These are phyloP conservation scores for Schoenoplectus triqueter DNA, from an alignment of 202 grass and related monocot species.

Conservation along the genomic window DNA sequence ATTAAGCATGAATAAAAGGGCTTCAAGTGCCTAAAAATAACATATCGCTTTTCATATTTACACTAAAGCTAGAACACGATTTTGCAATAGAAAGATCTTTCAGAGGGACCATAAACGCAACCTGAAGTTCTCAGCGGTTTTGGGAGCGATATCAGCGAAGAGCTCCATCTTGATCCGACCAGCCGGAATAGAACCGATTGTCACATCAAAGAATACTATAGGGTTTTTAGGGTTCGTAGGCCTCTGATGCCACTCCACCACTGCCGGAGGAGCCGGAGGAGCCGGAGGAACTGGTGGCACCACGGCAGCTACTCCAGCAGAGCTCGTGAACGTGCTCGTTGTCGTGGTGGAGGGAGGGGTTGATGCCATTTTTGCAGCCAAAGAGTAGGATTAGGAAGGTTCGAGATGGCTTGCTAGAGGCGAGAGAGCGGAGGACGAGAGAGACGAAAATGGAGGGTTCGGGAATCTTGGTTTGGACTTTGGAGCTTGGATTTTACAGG, in stretches of 20 bases:
- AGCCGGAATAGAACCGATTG: conserved; percentile 93
- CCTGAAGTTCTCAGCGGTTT: conserved; percentile 87
- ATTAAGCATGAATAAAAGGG: too few species aligned
- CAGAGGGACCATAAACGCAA: too few species aligned
- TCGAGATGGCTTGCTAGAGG: background rate
- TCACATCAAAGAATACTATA: conserved; percentile 96
- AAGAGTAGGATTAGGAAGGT: background rate
- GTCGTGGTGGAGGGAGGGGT: conserved; percentile 2
- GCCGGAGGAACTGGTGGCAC: background rate
- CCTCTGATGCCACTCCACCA: conserved; percentile 92
- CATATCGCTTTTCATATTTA: too few species aligned
- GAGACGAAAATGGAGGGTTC: background rate
- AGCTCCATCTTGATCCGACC: conserved; percentile 99
- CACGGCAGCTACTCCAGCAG: too few species aligned
- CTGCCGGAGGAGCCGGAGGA: conserved; percentile 44
- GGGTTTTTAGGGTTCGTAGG: conserved; percentile 92
- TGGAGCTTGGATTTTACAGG: too few species aligned
- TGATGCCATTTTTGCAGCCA: conserved; percentile 16
- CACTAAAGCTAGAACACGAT: too few species aligned
- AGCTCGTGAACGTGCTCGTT: background rate
- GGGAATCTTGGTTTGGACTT: background rate
- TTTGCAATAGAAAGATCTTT: too few species aligned
- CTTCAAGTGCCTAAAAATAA: too few species aligned
- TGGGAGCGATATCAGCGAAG: conserved; percentile 85
- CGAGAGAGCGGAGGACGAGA: background rate